These are phyloP conservation scores for Arthrobotrys megalospora DNA, from an alignment of 2,329 filamentous ascomycete species.

Conservation along the genomic window DNA sequence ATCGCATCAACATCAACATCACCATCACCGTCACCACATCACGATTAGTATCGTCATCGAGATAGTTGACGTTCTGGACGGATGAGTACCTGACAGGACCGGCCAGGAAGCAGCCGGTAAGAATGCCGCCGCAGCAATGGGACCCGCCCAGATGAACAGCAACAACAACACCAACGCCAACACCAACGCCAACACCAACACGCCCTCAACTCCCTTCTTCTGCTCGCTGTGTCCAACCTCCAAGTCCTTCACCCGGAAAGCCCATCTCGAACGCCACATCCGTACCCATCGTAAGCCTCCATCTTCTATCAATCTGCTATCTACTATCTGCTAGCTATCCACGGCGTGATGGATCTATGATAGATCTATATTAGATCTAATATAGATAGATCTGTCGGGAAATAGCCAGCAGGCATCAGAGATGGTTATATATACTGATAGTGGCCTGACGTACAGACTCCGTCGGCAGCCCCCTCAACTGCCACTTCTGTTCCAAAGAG, in stretches of 20 bases:
- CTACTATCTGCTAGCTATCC: background rate
- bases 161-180: conserved; percentile 43
- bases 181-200: conserved; percentile 39
- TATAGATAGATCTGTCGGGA: conserved; percentile 5
- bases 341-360: background rate
- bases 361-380: conserved; percentile 16
- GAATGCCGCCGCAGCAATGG: conserved; percentile 21
- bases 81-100: too few species aligned
- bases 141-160: conserved; percentile 27
- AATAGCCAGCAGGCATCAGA: conserved; percentile 15
- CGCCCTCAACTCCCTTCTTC: conserved; percentile 45
- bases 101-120: background rate
- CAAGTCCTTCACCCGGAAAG: conserved; percentile 58
- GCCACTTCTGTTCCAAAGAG: conserved; percentile 56
- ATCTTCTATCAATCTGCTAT: background rate
- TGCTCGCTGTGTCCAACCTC: conserved; percentile 44
- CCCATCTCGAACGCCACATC: conserved; percentile 57
- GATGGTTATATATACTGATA: conserved; percentile 37
- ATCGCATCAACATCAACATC: too few species aligned
- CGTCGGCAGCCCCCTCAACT: conserved; percentile 54
- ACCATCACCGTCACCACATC: too few species aligned
- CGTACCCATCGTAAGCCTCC: conserved; percentile 46
- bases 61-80: too few species aligned
- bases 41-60: too few species aligned
- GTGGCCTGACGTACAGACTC: conserved; percentile 54